Evolutionary conservation across 2,329 filamentous ascomycete genomes (phyloP), one percentile per base, ranked within the genome.

Genomic region (Pseudocercospora pini-densiflorae): DNA sequence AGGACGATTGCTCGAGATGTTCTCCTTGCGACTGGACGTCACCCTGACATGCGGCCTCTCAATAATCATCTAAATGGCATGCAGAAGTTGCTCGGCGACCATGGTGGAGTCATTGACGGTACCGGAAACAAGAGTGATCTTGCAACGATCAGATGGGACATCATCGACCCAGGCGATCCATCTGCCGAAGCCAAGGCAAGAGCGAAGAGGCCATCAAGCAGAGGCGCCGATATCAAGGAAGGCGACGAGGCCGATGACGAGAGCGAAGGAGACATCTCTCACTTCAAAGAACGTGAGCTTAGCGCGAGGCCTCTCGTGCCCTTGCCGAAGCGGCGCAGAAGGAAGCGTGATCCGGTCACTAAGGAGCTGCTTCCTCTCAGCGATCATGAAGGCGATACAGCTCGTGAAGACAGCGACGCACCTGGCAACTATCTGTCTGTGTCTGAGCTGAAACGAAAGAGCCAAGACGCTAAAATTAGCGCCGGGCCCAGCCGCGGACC

Each of bases 1-100:
- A 81, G 83, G 53, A 90, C 87, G 0, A 88, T 91, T 66, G 88
- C 88, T 4, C 80, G 87, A 59, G 88, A 90, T 73, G 82, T 91
- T 6, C 78, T 91, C 10, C 83, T 90, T 59, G 86, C 87, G 16
- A 82, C 87, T 12, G 87, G 87, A 16, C 84, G 85, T 64, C 88
- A 90, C 74, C 88, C 88, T 0, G 83, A 83, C 9, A 85, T 88
- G 75, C 78, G 83, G 27, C 77, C 81, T 2, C 76, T 91, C 40
- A 91, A 91, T 71, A 80, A 82, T 31, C 88, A 90, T 77, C 78
- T 90, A 33, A 72, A 72, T 53, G 61, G 61, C 5, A 76, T 66
- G 80, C 84, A 63, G 72, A 79, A 36, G 74, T 87, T 78, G 14
- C 70, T 79, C 1, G 74, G 73, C 43, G 69, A 75, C 62, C 75